Base-by-base conservation (phyloP, 169 alveolate species). In the Babesia bovis region DNA sequence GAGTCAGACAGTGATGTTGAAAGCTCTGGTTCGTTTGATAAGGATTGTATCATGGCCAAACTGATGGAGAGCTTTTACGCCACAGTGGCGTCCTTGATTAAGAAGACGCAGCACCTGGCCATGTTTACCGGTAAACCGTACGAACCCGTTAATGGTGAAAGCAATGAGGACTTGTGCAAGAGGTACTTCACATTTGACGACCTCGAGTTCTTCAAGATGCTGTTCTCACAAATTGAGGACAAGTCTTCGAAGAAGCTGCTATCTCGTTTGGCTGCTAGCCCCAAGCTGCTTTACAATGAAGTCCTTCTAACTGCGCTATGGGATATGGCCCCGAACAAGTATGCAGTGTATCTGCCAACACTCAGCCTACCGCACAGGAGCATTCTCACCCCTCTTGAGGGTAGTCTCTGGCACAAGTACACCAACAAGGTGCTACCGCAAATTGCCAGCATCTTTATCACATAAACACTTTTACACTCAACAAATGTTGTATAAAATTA, bases 271-370 rank as follows among this genome's bases (percentile, higher is more conserved):
- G n/a, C 4, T 23, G 51, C 23, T n/a, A 33, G 55, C 49, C 61
- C 72, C 28, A 42, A 35, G 21, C 66, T 69, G 36, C 33, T 67
- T 6, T 56, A 78, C 71, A n/a, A 35, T 28, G 83, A 78, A 66
- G 59, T 78, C 13, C n/a, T 78, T 30, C 67, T 78, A 7, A 25
- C 83, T 19, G 61, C 52, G 0, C 60, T 66, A 15, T 38, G 66
- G 68, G 59, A 56, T 17, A 26, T 78, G 25, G 42, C 60, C 9
- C 52, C 26, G 23, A 2, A 53, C 58, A 78, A 65, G 63, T 78
- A 59, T 47, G 87, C 87, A 4, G 83, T 78, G 1, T 78, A 68
- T 53, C 61, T 78, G 33, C 87, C 87, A 32, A 36, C 68, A n/a
- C 38, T 78, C 28, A 66, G 66, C 69, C 53, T 78, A 51, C 87